These are phyloP conservation scores for Xylaria multiplex DNA, from an alignment of 2,329 filamentous ascomycete species.

Conservation along the genomic window DNA sequence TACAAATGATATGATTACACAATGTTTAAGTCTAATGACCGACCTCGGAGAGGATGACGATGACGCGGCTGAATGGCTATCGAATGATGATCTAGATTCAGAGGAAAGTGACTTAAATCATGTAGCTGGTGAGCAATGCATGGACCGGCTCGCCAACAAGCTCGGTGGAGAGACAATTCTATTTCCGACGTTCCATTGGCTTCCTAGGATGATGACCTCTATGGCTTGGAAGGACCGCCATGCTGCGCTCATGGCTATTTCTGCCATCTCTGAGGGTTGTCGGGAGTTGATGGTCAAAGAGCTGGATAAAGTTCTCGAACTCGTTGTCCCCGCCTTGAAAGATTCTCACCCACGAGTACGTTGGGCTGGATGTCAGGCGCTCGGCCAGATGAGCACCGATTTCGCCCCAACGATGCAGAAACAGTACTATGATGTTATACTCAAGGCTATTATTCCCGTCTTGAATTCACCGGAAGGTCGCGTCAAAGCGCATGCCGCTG, in stretches of 20 bases:
- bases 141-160: conserved; percentile 97
- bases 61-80: conserved; percentile 92
- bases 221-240: conserved; percentile 94
- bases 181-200: conserved; percentile 94
- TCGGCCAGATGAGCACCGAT: conserved; percentile 99
- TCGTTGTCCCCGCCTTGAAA: conserved; percentile 91
- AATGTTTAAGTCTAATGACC: conserved; percentile 97
- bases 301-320: conserved; percentile 89
- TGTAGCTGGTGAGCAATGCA: conserved; percentile 96
- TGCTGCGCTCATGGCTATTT: conserved; percentile 97
- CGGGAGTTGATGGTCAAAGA: conserved; percentile 95
- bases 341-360: conserved; percentile 93
- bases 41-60: conserved; percentile 95
- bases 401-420: conserved; percentile 98
- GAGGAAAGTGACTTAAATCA: conserved; percentile 98
- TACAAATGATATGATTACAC: conserved; percentile 96
- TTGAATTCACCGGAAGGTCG: conserved; percentile 89
- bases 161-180: conserved; percentile 93
- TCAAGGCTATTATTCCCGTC: conserved; percentile 92
- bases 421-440: conserved; percentile 87
- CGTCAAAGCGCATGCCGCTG: conserved; percentile 95
- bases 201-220: conserved; percentile 97
- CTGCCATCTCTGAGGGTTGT: conserved; percentile 96
- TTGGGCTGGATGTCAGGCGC: conserved; percentile 96
- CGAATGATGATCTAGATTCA: conserved; percentile 90